phyloP scores from a whole-genome alignment of 2,329 filamentous ascomycete species.

The Ophiostoma tasmaniense region DNA sequence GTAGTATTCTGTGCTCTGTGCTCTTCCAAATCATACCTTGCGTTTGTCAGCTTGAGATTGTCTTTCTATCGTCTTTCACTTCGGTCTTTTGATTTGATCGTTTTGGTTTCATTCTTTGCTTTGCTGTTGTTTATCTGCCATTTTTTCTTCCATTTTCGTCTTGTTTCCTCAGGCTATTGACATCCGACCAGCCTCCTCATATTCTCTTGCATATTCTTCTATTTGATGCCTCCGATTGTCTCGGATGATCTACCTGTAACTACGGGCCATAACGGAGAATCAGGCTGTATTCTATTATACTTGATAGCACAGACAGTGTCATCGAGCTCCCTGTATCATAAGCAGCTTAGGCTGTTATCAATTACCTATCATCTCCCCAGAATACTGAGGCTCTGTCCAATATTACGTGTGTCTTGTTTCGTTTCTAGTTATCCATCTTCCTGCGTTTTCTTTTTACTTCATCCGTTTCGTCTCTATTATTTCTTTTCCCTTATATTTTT shows the following conservation, averaged over 20 bases:
- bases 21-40: background rate
- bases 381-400: background rate
- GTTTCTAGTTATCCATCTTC: background rate
- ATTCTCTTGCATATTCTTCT: background rate
- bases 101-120: background rate
- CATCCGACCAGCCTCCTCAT: background rate
- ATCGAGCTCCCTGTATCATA: background rate
- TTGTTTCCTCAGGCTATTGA: background rate
- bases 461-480: background rate
- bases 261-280: background rate
- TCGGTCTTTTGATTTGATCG: background rate
- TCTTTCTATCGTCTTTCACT: background rate
- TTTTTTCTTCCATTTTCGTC: background rate
- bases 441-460: background rate
- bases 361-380: background rate
- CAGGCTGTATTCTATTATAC: background rate
- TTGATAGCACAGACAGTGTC: background rate
- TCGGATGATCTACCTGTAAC: background rate
- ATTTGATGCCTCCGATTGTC: background rate
- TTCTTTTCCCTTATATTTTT: background rate
- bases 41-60: background rate
- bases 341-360: too few relatives aligned
- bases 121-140: too few relatives aligned
- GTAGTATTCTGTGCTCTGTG: background rate
- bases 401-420: background rate